A percentile compares a stretch with the other conserved stretches of the same genome.
Evolutionary conservation across 73 alveolate genomes (phyloP).

Genomic region (Uronychia binucleata): DNA sequence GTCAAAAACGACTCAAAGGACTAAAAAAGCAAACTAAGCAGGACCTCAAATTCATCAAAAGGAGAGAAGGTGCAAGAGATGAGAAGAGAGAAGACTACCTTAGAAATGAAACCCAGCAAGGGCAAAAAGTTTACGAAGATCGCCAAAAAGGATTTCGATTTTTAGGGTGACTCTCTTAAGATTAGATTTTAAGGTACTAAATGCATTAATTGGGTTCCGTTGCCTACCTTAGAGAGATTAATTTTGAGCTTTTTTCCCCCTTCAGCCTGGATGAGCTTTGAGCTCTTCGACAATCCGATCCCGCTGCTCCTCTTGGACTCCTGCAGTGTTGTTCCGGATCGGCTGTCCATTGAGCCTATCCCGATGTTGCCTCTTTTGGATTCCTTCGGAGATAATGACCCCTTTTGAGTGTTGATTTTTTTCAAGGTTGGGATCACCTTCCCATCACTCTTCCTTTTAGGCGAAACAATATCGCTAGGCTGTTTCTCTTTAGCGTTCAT

Average conservation of each 20-base stretch:
- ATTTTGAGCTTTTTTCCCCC: neutral
- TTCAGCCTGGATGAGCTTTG: neutral
- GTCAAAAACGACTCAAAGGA: too few relatives aligned
- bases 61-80: neutral
- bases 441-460: neutral
- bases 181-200: neutral
- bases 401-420: neutral
- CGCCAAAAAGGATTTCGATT: neutral
- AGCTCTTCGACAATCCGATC: neutral
- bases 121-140: neutral
- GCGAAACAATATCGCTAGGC: neutral
- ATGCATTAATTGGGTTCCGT: neutral
- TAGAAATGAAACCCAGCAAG: too few relatives aligned
- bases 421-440: neutral
- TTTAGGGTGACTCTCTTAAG: neutral
- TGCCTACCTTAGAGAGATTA: neutral
- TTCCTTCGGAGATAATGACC: neutral
- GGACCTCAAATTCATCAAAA: neutral
- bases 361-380: neutral
- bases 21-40: too few relatives aligned
- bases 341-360: neutral
- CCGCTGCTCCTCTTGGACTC: too few relatives aligned
- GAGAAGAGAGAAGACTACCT: neutral
- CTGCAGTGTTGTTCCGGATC: too few relatives aligned
- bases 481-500: neutral